Base-by-base conservation (phyloP, 2,329 filamentous ascomycete species). In the Aspergillus latus region DNA sequence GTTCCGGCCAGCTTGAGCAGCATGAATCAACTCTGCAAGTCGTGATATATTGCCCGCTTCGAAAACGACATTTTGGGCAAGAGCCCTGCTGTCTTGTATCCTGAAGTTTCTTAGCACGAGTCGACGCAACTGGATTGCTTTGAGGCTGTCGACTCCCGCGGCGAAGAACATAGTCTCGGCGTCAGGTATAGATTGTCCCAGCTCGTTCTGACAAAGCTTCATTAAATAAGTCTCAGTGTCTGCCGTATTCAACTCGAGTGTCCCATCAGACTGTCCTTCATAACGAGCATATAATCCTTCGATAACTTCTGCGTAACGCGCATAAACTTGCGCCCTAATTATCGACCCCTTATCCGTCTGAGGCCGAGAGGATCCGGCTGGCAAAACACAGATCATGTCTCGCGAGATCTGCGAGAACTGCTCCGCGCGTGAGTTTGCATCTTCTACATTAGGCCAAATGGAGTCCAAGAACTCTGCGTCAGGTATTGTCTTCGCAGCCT, bases 311-410 rank as follows among this genome's bases (percentile, higher is more conserved):
- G 66, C 69, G 55, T 81, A 82, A 2, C 68, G 63, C 11, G 69
- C 66, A 63, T 82, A 82, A 5, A 80, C 76, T 6, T 77, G 75
- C 5, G 75, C 73, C 3, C 82, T 75, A 30, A 83, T 84, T 54
- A 82, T 73, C 0, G 76, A 82, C 1, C 79, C 78, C 62, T 84
- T 84, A 52, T 84, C 82, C 0, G 82, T 84, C 1, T 70, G 67
- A 0, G 81, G 80, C 46, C 78, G 82, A 0, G 72, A 62, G 0
- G 68, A 62, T 13, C 72, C 71, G 5, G 56, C 57, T 2, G 71
- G 66, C 2, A 79, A 52, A 2, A 72, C 60, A 6, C 64, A 62
- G 21, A 79, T 64, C 67, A 77, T 73, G 21, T 78, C 76, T n/a
- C 67, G 67, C 1, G 76, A 68, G 13, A 80, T 73, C 40, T 76